These are phyloP conservation scores for Phytophthora pinifolia DNA, from an alignment of 352 stramenopile species.

Conservation along the genomic window DNA sequence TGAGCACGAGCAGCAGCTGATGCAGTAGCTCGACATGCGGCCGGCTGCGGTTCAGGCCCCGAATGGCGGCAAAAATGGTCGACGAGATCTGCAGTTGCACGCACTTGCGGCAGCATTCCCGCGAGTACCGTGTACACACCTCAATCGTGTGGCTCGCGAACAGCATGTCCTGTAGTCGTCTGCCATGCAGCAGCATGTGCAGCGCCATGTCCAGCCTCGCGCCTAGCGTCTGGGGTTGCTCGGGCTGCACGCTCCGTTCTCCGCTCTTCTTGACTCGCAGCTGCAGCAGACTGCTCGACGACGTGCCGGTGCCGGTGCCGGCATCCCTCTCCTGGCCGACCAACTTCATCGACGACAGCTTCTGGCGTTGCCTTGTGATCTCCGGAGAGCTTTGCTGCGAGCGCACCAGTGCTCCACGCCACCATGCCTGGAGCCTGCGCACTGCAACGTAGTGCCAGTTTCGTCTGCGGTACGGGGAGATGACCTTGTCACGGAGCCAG, in stretches of 20 bases:
- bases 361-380: conserved; percentile 55
- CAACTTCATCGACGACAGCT: conserved; percentile 54
- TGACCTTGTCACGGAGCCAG: conserved; percentile 32
- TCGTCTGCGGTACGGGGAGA: conserved; percentile 29
- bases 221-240: conserved; percentile 57
- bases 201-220: conserved; percentile 67
- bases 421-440: conserved; percentile 63
- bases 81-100: conserved; percentile 80
- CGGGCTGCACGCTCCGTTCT: conserved; percentile 15
- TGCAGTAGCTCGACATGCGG: conserved; percentile 95
- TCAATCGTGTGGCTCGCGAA: conserved; percentile 92
- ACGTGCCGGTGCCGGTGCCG: not conserved
- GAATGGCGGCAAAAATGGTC: conserved; percentile 92
- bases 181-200: conserved; percentile 73
- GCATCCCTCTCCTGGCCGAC: conserved; percentile 19
- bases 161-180: conserved; percentile 92
- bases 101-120: conserved; percentile 90
- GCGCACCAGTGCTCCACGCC: conserved; percentile 64
- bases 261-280: conserved; percentile 22
- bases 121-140: conserved; percentile 90
- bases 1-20: conserved; percentile 75
- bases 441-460: conserved; percentile 28
- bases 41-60: conserved; percentile 93
- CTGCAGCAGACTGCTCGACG: conserved; percentile 10
- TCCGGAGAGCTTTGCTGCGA: conserved; percentile 41